Evolutionary conservation across 2,329 filamentous ascomycete genomes (phyloP), one percentile per base, ranked within the genome.

Genomic region (Xylariaceae sp.): DNA sequence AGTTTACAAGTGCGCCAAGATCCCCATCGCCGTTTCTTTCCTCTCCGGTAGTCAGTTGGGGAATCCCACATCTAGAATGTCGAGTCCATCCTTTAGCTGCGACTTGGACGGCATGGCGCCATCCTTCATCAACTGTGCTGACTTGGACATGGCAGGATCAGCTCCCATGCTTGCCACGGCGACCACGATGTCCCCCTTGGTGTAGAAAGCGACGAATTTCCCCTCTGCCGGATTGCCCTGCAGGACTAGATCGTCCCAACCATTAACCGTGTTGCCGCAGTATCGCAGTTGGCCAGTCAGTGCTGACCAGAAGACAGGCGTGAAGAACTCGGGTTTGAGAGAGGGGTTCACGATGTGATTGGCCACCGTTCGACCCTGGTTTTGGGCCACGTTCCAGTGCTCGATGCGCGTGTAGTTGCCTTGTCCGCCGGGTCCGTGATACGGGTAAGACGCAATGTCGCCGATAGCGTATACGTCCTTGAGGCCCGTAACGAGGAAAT

Each of bases 321-420:
- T 92, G 70, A 96, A 96, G 2, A 81, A 75, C 60, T 87, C 83
- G 1, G 83, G 75, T 54, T 77, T 76, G 41, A 77, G 67, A 7
- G 77, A 70, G 0, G 86, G 80, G 61, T 86, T 76, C 58, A 83
- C 79, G 63, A 99, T 96, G 60, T 88, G 82, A 45, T 77, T 76
- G 1, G 90, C 94, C 1, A 87, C 92, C 19, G 80, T 78, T 39
- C 92, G 87, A 2, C 94, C 94, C 1, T 89, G 78, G 63, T 97
- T 96, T 65, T 97, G 94, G 5, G 94, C 94, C 2, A 99, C 94
- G 70, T 96, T 92, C 94, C 94, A 99, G 68, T 99, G 94, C 75
- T 99, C 94, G 64, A 97, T 96, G 55, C 94, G 86, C 1, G 87
- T 82, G 15, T 79, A 77, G 40, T 77, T 77, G 54, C 88, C 89